phyloP scores from a whole-genome alignment of 352 stramenopile genomes.

The Pythium brassicae region DNA sequence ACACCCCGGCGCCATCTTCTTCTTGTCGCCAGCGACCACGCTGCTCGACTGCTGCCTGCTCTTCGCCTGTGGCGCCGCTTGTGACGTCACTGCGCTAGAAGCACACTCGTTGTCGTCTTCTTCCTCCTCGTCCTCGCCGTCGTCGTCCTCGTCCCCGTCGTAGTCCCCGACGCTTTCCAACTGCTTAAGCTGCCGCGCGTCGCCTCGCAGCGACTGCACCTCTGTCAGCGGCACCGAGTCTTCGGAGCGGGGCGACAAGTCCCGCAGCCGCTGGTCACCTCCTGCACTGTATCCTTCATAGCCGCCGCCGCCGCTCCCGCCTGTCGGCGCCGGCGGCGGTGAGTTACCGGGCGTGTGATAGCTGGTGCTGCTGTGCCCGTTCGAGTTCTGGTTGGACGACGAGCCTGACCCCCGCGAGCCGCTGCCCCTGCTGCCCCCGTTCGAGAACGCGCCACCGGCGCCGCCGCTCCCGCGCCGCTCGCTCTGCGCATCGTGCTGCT shows the following conservation, averaged over 20 bases:
- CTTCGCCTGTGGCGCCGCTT: constrained; percentile 2
- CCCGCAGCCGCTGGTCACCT: constrained; percentile 8
- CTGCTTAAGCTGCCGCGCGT: constrained; percentile 66
- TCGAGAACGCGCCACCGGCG: constrained; percentile 6
- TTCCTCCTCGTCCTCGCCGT: constrained; percentile 51
- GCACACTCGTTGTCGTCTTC: constrained; percentile 26
- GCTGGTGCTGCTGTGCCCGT: constrained; percentile 1
- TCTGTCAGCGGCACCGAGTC: constrained; percentile 64
- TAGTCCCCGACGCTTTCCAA: constrained; percentile 55
- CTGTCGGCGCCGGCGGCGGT: constrained; percentile 2
- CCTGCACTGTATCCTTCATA: constrained; percentile 1
- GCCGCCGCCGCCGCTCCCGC: background rate
- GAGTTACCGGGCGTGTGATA: constrained; percentile 10
- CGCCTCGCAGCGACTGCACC: constrained; percentile 71
- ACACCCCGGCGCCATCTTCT: too few species aligned
- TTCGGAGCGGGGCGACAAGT: constrained; percentile 39
- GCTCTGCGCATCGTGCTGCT: constrained; percentile 71
- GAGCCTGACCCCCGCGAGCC: constrained; percentile 6
- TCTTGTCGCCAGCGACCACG: background rate
- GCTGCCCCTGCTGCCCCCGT: background rate
- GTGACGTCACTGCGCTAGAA: background rate
- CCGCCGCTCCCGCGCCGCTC: constrained; percentile 26
- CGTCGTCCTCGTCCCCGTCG: constrained; percentile 63
- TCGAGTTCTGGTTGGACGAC: background rate
- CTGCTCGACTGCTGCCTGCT: background rate